Evolutionary conservation across 352 stramenopile species (phyloP), one percentile per base, ranked within the genome.

Genomic region (Globisporangium solare): DNA sequence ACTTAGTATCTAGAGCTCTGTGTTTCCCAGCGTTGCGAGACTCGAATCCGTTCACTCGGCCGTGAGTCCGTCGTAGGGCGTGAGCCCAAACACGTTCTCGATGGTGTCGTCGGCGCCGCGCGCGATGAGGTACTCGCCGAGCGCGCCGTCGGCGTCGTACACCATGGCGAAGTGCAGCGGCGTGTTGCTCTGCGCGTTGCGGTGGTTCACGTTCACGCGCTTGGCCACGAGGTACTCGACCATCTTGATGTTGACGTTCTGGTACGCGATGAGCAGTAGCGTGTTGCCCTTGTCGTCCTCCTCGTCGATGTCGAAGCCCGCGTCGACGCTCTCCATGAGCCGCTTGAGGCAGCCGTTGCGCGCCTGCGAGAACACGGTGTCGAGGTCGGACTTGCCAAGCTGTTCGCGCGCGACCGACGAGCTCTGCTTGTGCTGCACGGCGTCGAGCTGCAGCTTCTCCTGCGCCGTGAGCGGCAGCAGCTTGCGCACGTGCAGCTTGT

Each of bases 201-300:
- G 73, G 70, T 97, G 86, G 58, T 98, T 98, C 18, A 98, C 73
- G 54, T 93, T 93, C 10, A 88, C 88, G 51, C 85, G 81, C 47
- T 86, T 88, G 1, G 61, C 40, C 4, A 98, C 67, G 8, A 98
- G 68, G 46, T 93, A 76, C 72, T 97, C 91, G 35, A 90, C 82
- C 66, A 97, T 93, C 57, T 84, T 82, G 32, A 83, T 67, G 64
- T 97, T 97, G 24, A 93, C 68, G 65, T 98, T 97, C 59, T 98
- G 91, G 39, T 73, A 83, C 21, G 92, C 93, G 32, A 97, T 67
- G 12, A 96, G 60, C 53, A 98, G 65, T 48, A 97, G 61, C 42
- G 94, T 97, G 68, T 98, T 98, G 53, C 91, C 94, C 54, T 97
- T 95, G 46, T 95, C 86, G 69, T 98, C 92, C 55, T 95, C 88